phyloP scores from a whole-genome alignment of 1,139 yeast species.

The Schwanniomyces etchellsii region DNA sequence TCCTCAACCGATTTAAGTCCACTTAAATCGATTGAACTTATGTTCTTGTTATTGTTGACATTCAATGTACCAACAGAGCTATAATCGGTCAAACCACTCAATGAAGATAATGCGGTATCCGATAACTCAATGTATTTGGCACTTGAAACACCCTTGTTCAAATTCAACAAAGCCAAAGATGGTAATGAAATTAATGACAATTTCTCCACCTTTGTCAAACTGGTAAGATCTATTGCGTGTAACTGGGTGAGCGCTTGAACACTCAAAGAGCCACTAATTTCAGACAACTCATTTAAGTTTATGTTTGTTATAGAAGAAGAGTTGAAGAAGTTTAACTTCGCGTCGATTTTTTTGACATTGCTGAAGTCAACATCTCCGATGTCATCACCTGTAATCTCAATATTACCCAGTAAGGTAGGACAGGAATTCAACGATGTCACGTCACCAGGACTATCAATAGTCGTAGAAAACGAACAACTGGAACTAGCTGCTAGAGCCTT shows the following conservation, averaged over 20 bases:
- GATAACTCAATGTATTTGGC: slow-evolving; percentile 32
- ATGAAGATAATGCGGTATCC: slow-evolving; percentile 38
- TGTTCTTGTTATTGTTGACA: slow-evolving; percentile 43
- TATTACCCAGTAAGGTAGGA: slow-evolving; percentile 36
- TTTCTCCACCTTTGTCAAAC: slow-evolving; percentile 23
- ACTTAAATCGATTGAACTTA: slow-evolving; percentile 31
- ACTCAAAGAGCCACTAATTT: slow-evolving; percentile 32
- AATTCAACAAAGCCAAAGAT: slow-evolving; percentile 32
- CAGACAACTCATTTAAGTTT: slow-evolving; percentile 24
- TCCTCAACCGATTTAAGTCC: slow-evolving; percentile 29
- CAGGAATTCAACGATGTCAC: slow-evolving; percentile 31
- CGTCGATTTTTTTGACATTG: slow-evolving; percentile 27
- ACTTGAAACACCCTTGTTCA: slow-evolving; percentile 32
- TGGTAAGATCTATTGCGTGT: slow-evolving; percentile 32
- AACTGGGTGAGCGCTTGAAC: slow-evolving; percentile 38
- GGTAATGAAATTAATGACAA: slow-evolving; percentile 40
- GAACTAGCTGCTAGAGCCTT: slow-evolving; percentile 13
- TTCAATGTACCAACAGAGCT: slow-evolving; percentile 30
- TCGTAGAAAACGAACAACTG: slow-evolving; percentile 34
- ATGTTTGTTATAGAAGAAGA: slow-evolving; percentile 36
- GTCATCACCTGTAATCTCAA: slow-evolving; percentile 35
- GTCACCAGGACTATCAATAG: slow-evolving; percentile 35
- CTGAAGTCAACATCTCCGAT: slow-evolving; percentile 30
- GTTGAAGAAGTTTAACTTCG: slow-evolving; percentile 32
- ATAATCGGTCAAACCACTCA: slow-evolving; percentile 32